A percentile compares a stretch with the other conserved stretches of the same genome.
Evolutionary conservation across 495 filamentous ascomycete species (phyloP).

Genomic region (Corynascus novoguineensis): DNA sequence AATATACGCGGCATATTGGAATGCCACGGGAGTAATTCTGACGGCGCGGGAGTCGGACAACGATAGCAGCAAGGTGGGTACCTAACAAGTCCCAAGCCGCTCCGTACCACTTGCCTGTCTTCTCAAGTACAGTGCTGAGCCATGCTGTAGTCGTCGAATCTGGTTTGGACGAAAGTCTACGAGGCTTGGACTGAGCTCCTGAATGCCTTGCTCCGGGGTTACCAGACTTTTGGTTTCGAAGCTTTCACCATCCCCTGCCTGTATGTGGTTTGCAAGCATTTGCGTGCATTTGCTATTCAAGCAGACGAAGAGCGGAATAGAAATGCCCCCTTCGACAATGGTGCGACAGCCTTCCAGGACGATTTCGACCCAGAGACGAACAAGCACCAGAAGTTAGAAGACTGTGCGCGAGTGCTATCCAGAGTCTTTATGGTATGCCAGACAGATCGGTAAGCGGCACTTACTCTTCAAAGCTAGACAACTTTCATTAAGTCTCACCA

Average conservation of each 20-base stretch:
- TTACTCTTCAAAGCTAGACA: neutral
- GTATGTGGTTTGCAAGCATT: constrained; percentile 74
- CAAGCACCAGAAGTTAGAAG: constrained; percentile 76
- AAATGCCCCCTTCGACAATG: constrained; percentile 42
- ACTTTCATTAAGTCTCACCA: constrained; percentile 13
- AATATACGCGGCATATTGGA: constrained; percentile 79
- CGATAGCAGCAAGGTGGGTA: constrained; percentile 32
- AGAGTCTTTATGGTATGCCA: constrained; percentile 83
- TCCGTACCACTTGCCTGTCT: neutral
- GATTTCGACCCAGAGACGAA: constrained; percentile 66
- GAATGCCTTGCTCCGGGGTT: constrained; percentile 65
- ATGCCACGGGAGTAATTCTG: constrained; percentile 63
- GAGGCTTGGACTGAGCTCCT: constrained; percentile 77
- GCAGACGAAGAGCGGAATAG: constrained; percentile 63
- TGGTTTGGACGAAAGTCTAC: constrained; percentile 69
- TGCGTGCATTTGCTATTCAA: constrained; percentile 81
- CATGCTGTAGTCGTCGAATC: constrained; percentile 30
- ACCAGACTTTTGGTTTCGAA: constrained; percentile 61
- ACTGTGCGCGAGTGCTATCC: constrained; percentile 82
- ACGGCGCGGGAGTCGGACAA: constrained; percentile 41
- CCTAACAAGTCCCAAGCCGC: too few relatives aligned
- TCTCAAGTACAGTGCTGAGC: neutral
- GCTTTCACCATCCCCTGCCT: constrained; percentile 87
- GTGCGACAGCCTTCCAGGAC: constrained; percentile 56
- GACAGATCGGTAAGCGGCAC: constrained; percentile 75